Base-by-base conservation (phyloP, 139 green algal species). In the Volvox africanus region DNA sequence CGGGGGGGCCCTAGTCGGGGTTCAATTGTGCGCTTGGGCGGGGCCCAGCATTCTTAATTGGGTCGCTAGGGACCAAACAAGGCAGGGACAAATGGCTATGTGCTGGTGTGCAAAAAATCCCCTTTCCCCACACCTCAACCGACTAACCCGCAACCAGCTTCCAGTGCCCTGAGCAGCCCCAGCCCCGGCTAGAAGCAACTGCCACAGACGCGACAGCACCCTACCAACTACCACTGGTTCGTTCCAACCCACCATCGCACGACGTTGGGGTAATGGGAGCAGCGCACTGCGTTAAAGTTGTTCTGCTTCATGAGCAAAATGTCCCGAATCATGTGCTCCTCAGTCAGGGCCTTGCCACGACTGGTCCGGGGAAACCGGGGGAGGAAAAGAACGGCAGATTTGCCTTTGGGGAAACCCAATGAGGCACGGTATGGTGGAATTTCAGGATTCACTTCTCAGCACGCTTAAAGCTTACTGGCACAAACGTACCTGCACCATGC, bases 251-350 rank as follows among this genome's bases (percentile, higher is more conserved):
- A 97, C 96, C 97, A 99, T 32, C 97, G 93, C 18, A 87, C 87
- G 83, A 97, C 84, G 91, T 99, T 99, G 67, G 98, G 98, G 95
- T 99, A 99, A 94, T 99, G 98, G 26, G 94, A 96, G 93, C 95
- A 97, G 50, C 98, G 95, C 75, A 99, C 96, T 19, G 98, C 97
- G 89, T 99, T 99, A 93, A 99, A 97, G 94, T 98, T 99, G 88
- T 96, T 73, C 19, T 93, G 95, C 95, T 99, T 99, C 94, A 99
- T 98, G 9, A 99, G 93, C 22, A 95, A 35, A 65, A 98, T 96
- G 94, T 99, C 98, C 5, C 94, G 76, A 33, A 96, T 50, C 93
- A 95, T 95, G 82, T 89, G 71, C 76, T 83, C 93, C 87, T 94
- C 86, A 73, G 62, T 93, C 28, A 96, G 68, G 13, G 67, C 91